Evolutionary conservation across 805 yeast genomes (phyloP).

Genomic region (Alloascoidea hylecoeti): DNA sequence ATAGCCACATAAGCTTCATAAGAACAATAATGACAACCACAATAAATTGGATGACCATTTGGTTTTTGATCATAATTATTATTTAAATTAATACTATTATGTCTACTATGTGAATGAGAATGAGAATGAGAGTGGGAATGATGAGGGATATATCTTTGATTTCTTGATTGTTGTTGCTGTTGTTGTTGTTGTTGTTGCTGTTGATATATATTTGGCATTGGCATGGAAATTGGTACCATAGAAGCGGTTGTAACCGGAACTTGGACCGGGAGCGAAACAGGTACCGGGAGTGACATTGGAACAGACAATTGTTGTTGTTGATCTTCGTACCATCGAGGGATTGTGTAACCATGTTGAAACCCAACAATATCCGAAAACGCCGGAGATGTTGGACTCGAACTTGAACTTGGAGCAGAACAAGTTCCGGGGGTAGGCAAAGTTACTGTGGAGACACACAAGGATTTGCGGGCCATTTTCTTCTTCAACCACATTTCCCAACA

Average conservation of each 20-base stretch:
- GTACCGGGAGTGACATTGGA: background rate
- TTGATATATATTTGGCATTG: too few species aligned
- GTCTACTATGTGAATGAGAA: background rate
- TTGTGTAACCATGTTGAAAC: too few species aligned
- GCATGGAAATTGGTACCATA: background rate
- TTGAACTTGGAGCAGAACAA: background rate
- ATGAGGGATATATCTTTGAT: background rate
- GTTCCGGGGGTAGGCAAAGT: background rate
- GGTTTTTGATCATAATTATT: background rate
- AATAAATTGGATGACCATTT: background rate
- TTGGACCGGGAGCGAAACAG: background rate
- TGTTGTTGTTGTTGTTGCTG: too few species aligned
- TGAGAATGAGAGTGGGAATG: background rate
- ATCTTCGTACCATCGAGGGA: conserved; percentile 13
- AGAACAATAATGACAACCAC: conserved; percentile 1
- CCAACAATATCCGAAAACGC: too few species aligned
- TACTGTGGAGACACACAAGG: too few species aligned
- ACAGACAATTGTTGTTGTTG: background rate
- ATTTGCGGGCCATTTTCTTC: background rate
- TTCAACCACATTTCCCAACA: conserved; percentile 13
- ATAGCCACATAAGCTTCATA: too few species aligned
- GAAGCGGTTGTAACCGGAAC: background rate
- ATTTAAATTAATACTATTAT: background rate
- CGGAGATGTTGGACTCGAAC: conserved; percentile 3
- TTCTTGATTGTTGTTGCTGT: background rate